phyloP scores from a whole-genome alignment of 805 yeast species.

The Wickerhamiella bombiphila region DNA sequence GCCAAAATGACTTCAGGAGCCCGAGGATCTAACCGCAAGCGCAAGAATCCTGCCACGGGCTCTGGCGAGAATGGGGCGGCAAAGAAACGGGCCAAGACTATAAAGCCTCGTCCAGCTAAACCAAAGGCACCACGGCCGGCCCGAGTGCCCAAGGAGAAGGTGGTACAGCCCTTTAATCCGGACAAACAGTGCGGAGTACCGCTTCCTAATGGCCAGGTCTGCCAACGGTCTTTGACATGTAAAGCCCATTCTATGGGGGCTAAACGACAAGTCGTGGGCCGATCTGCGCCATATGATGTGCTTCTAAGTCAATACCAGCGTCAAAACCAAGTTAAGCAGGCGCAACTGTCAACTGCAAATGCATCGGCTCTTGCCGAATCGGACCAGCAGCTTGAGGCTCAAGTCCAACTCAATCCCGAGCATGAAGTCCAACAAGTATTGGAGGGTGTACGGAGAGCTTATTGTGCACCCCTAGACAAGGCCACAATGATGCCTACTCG shows the following conservation, averaged over 20 bases:
- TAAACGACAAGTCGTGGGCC: slow-evolving; percentile 84
- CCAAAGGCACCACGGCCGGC: slow-evolving; percentile 7
- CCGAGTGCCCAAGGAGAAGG: slow-evolving; percentile 39
- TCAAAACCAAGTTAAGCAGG: slow-evolving; percentile 67
- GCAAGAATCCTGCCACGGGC: slow-evolving; percentile 1
- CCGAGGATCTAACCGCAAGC: neutral
- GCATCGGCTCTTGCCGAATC: slow-evolving; percentile 12
- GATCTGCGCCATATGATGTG: slow-evolving; percentile 84
- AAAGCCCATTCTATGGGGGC: slow-evolving; percentile 99
- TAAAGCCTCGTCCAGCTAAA: slow-evolving; percentile 4
- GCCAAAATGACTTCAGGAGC: neutral
- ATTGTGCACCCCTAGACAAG: slow-evolving; percentile 52
- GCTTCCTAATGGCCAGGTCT: slow-evolving; percentile 82
- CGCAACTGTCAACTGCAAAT: slow-evolving; percentile 12
- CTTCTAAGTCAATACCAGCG: slow-evolving; percentile 81
- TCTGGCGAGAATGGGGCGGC: slow-evolving; percentile 1
- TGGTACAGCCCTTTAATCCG: slow-evolving; percentile 30
- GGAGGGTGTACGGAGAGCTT: slow-evolving; percentile 59
- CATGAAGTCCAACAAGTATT: slow-evolving; percentile 80
- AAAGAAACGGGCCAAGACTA: slow-evolving; percentile 4
- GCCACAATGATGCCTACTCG: slow-evolving; percentile 56
- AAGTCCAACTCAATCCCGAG: slow-evolving; percentile 17
- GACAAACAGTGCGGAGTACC: slow-evolving; percentile 85
- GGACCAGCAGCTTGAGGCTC: slow-evolving; percentile 13
- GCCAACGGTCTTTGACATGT: slow-evolving; percentile 93